Base-by-base conservation (phyloP, 192 early-diverging fungal genomes). In the Geranomyces michiganensis region DNA sequence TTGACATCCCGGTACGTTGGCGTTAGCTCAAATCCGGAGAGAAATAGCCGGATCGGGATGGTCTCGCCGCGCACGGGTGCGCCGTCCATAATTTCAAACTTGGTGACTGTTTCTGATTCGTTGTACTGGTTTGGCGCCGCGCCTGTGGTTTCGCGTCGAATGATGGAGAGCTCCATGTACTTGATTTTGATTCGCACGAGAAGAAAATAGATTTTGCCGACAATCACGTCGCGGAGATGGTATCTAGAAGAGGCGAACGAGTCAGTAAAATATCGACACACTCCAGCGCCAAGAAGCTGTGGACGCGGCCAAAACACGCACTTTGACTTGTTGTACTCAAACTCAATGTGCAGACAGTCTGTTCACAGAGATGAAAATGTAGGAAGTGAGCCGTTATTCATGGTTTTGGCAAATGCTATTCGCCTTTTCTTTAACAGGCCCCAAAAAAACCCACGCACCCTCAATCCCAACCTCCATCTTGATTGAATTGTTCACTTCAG, bases 391-490 rank as follows among this genome's bases (percentile, higher is more conserved):
- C n/a, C n/a, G n/a, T n/a, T n/a, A n/a, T n/a, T n/a, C n/a, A n/a
- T n/a, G n/a, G n/a, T n/a, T n/a, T n/a, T n/a, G n/a, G n/a, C n/a
- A n/a, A n/a, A n/a, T n/a, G n/a, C n/a, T n/a, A n/a, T n/a, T n/a
- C n/a, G n/a, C n/a, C n/a, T n/a, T n/a, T n/a, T n/a, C n/a, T n/a
- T n/a, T n/a, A n/a, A n/a, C n/a, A n/a, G n/a, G n/a, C n/a, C n/a
- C n/a, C n/a, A n/a, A n/a, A n/a, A n/a, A n/a, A n/a, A n/a, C n/a
- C n/a, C 36, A 41, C 36, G 36, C 36, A 41, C 36, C 36, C 36
- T 99, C 97, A 69, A 99, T 99, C 22, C 97, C 97, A 53, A 99
- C 96, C 75, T 99, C 97, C 97, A 99, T 99, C 78, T 97, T 96
- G 79, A 99, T 97, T 0, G 94, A 92, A 77, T 90, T 91, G 83